Conservation (phyloP, 208 protist genomes). For the Herpetomonas samuelpessoai region DNA sequence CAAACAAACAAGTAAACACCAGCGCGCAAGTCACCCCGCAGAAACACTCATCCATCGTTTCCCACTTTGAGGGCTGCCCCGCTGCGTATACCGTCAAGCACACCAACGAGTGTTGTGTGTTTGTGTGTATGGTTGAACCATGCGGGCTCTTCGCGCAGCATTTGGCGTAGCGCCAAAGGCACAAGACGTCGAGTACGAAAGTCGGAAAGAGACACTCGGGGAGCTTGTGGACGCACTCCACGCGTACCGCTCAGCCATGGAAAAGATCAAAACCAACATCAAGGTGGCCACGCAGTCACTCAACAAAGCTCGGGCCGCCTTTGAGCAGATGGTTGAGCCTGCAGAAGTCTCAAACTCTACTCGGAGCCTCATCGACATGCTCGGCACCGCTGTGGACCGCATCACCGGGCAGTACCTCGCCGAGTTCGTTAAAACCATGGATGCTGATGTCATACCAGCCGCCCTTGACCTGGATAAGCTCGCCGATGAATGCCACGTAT, state of each 20-base stretch:
- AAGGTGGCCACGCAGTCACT: constrained; percentile 28
- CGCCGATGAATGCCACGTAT: constrained; percentile 39
- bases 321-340: constrained; percentile 28
- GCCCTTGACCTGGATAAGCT: constrained; percentile 26
- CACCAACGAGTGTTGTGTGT: no score
- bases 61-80: no score
- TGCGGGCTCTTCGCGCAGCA: constrained; percentile 34
- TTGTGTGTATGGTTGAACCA: no score
- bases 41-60: no score
- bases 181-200: constrained; percentile 41
- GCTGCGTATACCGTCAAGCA: no score
- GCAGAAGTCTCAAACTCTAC: constrained; percentile 16
- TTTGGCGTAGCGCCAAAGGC: constrained; percentile 39
- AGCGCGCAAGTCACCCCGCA: no score
- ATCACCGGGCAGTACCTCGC: constrained; percentile 18
- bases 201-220: constrained; percentile 26
- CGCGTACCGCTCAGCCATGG: constrained; percentile 41
- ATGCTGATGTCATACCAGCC: constrained; percentile 23
- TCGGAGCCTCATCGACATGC: constrained; percentile 19
- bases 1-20: no score
- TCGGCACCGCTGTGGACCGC: constrained; percentile 26
- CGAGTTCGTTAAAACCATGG: constrained; percentile 31
- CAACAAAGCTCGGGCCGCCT: constrained; percentile 27
- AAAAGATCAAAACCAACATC: constrained; percentile 31
- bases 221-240: constrained; percentile 19